Conservation (phyloP, 2,329 filamentous ascomycete species). For the Talaromyces sp. region DNA sequence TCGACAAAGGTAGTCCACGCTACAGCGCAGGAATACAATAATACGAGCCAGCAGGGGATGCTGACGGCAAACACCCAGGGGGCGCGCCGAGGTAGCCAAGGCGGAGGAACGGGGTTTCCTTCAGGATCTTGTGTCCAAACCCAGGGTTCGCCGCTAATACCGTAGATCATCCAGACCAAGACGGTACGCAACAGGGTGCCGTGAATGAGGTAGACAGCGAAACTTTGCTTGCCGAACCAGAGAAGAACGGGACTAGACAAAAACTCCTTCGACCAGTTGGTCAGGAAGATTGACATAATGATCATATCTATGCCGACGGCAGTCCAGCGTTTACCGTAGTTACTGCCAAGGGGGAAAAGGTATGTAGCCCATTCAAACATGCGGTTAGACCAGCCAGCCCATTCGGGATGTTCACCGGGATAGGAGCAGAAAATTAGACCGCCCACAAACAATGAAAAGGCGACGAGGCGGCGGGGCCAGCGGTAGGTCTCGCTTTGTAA, state of each 20-base stretch:
- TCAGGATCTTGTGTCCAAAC: conserved; percentile 41
- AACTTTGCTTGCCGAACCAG: conserved; percentile 55
- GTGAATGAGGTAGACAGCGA: conserved; percentile 55
- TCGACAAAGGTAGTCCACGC: conserved; percentile 54
- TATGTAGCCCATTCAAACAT: conserved; percentile 42
- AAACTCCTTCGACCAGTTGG: conserved; percentile 47
- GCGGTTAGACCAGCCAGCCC: conserved; percentile 47
- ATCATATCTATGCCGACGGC: conserved; percentile 50
- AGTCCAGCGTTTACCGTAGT: conserved; percentile 46
- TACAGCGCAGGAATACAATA: conserved; percentile 49
- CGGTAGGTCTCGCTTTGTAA: conserved; percentile 37
- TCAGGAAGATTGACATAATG: conserved; percentile 52
- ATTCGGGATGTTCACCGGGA: conserved; percentile 51
- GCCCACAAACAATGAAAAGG: conserved; percentile 38
- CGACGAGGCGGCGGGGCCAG: conserved; percentile 38
- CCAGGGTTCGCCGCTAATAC: conserved; percentile 47
- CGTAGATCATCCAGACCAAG: conserved; percentile 53
- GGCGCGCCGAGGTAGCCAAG: conserved; percentile 43
- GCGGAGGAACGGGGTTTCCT: conserved; percentile 37
- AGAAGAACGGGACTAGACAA: conserved; percentile 51
- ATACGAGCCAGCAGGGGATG: conserved; percentile 46
- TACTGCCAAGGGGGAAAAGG: conserved; percentile 47
- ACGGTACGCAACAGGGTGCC: conserved; percentile 53
- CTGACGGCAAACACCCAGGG: conserved; percentile 41
- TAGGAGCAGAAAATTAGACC: conserved; percentile 51